Evolutionary conservation across 2,329 filamentous ascomycete genomes (phyloP).

Genomic region (Ceratocystis cacaofunesta): DNA sequence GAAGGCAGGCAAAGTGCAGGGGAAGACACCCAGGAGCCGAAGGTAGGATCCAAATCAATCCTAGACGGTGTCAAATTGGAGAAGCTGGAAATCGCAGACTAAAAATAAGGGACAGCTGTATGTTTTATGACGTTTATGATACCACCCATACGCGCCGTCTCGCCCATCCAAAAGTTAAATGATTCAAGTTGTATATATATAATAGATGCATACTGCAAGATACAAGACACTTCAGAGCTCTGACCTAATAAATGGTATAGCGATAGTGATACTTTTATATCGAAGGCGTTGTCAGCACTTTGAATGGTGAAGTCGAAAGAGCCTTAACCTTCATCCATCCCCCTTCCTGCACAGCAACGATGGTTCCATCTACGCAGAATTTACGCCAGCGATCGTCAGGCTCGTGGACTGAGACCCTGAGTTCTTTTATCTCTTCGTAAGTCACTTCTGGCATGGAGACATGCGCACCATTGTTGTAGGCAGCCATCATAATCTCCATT

Average conservation of each 20-base stretch:
- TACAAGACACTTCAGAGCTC: background rate
- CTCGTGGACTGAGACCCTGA: conserved; percentile 54
- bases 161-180: conserved; percentile 13
- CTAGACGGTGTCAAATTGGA: conserved; percentile 20
- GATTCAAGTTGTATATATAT: conserved; percentile 22
- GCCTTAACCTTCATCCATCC: conserved; percentile 56
- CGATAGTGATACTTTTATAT: background rate
- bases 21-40: conserved; percentile 7
- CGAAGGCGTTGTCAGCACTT: conserved; percentile 25
- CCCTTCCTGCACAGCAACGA: conserved; percentile 54
- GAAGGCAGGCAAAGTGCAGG: conserved; percentile 18
- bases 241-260: too few species aligned
- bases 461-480: conserved; percentile 44
- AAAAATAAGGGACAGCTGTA: conserved; percentile 11
- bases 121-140: conserved; percentile 18
- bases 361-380: conserved; percentile 83
- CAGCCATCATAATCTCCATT: conserved; percentile 61
- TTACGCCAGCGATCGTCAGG: conserved; percentile 62
- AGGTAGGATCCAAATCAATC: conserved; percentile 13
- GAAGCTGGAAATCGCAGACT: conserved; percentile 17
- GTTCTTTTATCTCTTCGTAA: conserved; percentile 54
- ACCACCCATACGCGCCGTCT: conserved; percentile 16
- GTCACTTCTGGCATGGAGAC: conserved; percentile 44
- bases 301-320: conserved; percentile 29
- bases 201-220: conserved; percentile 17